A percentile compares a stretch with the other conserved stretches of the same genome.
Evolutionary conservation across 225 moss, liverwort and hornwort species (phyloP).

Genomic region (Asterella californica): DNA sequence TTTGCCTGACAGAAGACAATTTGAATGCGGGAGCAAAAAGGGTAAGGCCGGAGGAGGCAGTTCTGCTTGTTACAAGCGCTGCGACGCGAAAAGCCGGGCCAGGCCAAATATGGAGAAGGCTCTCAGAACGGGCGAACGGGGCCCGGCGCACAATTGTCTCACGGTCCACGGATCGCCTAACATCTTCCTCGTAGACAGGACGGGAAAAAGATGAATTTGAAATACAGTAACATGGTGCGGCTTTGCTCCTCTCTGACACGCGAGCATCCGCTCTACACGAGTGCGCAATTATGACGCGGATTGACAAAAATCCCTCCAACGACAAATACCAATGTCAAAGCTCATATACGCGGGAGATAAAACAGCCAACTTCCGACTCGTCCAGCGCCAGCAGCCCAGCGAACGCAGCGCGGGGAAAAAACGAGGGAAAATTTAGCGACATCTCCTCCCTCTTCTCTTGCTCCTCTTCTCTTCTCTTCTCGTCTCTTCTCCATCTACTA

Average conservation of each 20-base stretch:
- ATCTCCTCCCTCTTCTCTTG: background rate
- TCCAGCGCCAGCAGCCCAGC: background rate
- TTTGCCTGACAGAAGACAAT: background rate
- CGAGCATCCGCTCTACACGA: conserved; percentile 7
- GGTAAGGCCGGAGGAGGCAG: background rate
- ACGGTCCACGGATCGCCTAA: background rate
- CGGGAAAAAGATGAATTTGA: conserved; percentile 6
- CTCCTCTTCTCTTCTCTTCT: background rate
- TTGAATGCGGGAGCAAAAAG: background rate
- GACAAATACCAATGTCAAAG: background rate
- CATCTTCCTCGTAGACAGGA: background rate
- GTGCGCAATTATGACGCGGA: background rate
- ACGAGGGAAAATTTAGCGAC: background rate
- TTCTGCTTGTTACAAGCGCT: background rate
- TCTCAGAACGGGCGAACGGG: background rate
- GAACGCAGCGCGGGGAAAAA: conserved; percentile 15
- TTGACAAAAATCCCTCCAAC: background rate
- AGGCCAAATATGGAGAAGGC: conserved; percentile 17
- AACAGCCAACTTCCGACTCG: background rate
- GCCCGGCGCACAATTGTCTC: background rate
- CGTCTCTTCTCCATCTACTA: background rate
- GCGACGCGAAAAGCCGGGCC: background rate
- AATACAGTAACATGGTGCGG: background rate
- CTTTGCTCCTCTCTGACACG: background rate
- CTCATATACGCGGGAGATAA: conserved; percentile 30